phyloP scores from a whole-genome alignment of 345 rosid species.

The Brassica incana region DNA sequence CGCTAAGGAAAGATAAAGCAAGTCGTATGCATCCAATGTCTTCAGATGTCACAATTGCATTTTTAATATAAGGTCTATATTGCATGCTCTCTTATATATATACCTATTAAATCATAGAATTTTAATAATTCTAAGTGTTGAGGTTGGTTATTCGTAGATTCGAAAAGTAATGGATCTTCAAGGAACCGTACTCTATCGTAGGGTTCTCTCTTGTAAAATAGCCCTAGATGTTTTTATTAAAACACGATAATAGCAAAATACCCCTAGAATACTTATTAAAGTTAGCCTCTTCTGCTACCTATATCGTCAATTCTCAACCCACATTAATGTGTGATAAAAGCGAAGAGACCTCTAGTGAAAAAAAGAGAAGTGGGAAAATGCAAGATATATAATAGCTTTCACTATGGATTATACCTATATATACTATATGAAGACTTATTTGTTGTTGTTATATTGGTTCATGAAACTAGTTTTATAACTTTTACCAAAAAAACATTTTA shows the following conservation, averaged over 20 bases:
- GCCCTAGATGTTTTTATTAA: neutral
- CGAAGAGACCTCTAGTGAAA: slow-evolving; percentile 21
- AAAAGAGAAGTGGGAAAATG: slow-evolving; percentile 13
- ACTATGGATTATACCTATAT: neutral
- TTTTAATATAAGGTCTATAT: neutral
- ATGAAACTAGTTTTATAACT: neutral
- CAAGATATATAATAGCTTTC: neutral
- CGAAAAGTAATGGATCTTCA: neutral
- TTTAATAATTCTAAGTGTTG: neutral
- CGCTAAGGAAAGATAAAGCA: slow-evolving; percentile 40
- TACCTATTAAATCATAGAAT: neutral
- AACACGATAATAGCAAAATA: neutral
- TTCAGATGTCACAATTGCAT: slow-evolving; percentile 7
- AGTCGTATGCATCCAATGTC: slow-evolving; percentile 37
- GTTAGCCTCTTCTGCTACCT: neutral
- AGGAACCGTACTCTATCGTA: neutral
- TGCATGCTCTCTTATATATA: slow-evolving; percentile 1
- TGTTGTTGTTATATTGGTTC: slow-evolving; percentile 2
- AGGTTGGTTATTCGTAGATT: slow-evolving; percentile 1
- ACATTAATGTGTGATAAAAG: slow-evolving; percentile 12
- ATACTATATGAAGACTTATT: slow-evolving; percentile 8
- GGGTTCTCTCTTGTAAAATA: neutral
- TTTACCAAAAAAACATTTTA: neutral
- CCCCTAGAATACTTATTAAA: neutral
- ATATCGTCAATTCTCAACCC: slow-evolving; percentile 14